Evolutionary conservation across 176 grass and related monocot species (phyloP).

Genomic region (Pontederia crassipes): DNA sequence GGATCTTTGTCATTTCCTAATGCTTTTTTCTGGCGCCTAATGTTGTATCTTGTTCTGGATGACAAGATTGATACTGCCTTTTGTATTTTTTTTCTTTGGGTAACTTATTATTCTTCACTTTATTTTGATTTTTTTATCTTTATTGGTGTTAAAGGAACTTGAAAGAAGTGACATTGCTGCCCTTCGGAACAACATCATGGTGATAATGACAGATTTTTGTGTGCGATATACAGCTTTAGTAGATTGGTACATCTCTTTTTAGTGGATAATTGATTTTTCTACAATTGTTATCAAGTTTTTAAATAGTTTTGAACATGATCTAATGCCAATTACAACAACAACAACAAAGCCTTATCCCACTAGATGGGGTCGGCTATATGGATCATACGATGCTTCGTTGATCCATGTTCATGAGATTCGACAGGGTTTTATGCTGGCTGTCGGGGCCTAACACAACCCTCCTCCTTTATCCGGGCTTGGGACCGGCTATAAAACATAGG

Average conservation of each 20-base stretch:
- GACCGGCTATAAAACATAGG: too few species aligned
- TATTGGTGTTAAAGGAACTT: constrained; percentile 42
- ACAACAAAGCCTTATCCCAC: too few species aligned
- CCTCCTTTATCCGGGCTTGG: too few species aligned
- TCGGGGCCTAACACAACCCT: too few species aligned
- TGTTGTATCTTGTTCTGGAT: too few species aligned
- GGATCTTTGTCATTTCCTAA: constrained; percentile 2
- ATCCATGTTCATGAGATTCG: too few species aligned
- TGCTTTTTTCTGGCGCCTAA: background rate
- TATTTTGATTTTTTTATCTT: constrained; percentile 12
- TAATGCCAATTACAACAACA: background rate
- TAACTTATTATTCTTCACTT: background rate
- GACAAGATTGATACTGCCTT: background rate
- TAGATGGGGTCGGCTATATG: too few species aligned
- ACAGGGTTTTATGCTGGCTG: too few species aligned
- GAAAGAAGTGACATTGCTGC: constrained; percentile 71
- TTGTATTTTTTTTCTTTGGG: background rate
- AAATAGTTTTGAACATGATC: background rate
- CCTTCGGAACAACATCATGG: constrained; percentile 91
- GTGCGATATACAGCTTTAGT: constrained; percentile 85
- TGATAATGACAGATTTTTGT: constrained; percentile 91
- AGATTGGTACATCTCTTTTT: constrained; percentile 52
- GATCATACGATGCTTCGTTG: too few species aligned
- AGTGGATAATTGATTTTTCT: constrained; percentile 6
- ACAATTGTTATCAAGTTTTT: constrained; percentile 7